Conservation (phyloP, 2,329 filamentous ascomycete genomes). For the Tolypocladium album region DNA sequence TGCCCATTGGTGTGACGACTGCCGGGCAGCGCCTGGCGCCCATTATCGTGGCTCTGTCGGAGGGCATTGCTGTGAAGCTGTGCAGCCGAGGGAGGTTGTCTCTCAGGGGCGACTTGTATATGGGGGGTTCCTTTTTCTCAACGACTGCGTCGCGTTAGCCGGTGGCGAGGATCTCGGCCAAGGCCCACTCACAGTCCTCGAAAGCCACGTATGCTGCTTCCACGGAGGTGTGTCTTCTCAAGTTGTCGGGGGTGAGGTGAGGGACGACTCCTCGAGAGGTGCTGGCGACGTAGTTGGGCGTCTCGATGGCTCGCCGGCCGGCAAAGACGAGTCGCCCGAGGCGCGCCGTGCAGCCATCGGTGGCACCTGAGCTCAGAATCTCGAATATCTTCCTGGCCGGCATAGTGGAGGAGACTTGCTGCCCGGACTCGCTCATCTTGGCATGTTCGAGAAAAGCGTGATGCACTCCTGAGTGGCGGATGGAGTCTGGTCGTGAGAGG, state of each 20-base stretch:
- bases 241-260: conserved; percentile 80
- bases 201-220: conserved; percentile 68
- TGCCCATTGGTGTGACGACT: conserved; percentile 58
- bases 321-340: conserved; percentile 55
- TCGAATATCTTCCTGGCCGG: conserved; percentile 27
- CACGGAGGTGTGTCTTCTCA: conserved; percentile 53
- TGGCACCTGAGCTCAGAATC: conserved; percentile 29
- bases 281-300: conserved; percentile 70
- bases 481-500: not conserved
- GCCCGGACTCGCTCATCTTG: conserved; percentile 17
- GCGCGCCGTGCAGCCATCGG: conserved; percentile 41
- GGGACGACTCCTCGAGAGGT: conserved; percentile 78
- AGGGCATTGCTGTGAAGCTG: conserved; percentile 63
- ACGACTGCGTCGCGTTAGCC: conserved; percentile 31
- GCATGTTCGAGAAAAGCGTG: conserved; percentile 2
- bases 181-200: conserved; percentile 70
- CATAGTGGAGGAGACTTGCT: conserved; percentile 11
- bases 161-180: too few relatives aligned
- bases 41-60: conserved; percentile 57
- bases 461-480: not conserved
- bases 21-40: conserved; percentile 70
- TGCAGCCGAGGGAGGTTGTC: conserved; percentile 49
- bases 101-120: conserved; percentile 28
- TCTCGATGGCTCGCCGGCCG: conserved; percentile 57
- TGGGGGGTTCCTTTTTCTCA: conserved; percentile 40